Base-by-base conservation (phyloP, 768 basidiomycete species). In the Tremella yokohamensis region DNA sequence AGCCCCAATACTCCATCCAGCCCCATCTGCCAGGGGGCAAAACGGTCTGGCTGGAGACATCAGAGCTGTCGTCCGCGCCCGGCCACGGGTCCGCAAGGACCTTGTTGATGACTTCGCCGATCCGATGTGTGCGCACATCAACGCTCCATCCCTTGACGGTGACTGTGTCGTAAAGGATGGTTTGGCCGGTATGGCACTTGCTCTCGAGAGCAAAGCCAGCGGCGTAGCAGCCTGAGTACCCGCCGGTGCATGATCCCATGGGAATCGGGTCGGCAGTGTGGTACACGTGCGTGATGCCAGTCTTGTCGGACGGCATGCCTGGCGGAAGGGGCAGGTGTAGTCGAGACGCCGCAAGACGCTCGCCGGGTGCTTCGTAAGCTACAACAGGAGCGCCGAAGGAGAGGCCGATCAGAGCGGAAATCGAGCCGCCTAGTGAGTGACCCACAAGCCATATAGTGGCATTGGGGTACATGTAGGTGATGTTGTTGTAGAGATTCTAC, bases 341-440 rank as follows among this genome's bases (percentile, higher is more conserved):
- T 19, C 94, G 82, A 2, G 78, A 76, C 0, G 92, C 84, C 1
- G 93, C 84, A 64, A 91, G 79, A 69, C 79, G 84, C 64, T 97
- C 94, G 13, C 90, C 91, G 0, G 90, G 90, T 0, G 90, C 83
- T 79, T 96, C 91, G 68, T 94, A 93, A 0, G 90, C 83, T 11
- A 99, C 89, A 15, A 87, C 88, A 0, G 94, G 94, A 2, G 81
- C 84, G n/a, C 94, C 94, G 69, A 97, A 99, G 0, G 94, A 92
- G 1, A 84, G 80, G 0, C 89, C 91, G 8, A 97, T 79, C 3
- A 99, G 82, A 0, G 90, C 84, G 1, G 92, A 85, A 18, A 98
- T 77, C 0, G 88, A 81, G 0, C 94, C 94, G 15, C 94, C 94
- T 12, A 97, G 81, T 1, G 72, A 76, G 78, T 56, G 63, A 57